These are phyloP conservation scores for Typha latifolia DNA, from an alignment of 176 grass and related monocot genomes.

Conservation along the genomic window DNA sequence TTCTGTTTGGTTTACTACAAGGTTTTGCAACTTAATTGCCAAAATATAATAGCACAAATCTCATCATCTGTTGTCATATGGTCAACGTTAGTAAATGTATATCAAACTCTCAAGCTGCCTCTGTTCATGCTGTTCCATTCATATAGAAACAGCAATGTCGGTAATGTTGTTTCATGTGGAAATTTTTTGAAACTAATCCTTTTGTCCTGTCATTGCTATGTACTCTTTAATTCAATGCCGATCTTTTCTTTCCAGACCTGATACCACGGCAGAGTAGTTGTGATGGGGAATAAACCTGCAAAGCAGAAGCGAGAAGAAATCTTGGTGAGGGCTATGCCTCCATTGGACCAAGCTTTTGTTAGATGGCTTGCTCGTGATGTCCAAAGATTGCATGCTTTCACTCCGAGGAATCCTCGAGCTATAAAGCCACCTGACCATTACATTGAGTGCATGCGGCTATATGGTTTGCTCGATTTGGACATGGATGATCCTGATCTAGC, in stretches of 20 bases:
- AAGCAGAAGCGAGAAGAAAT: constrained; percentile 11
- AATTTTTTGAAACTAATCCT: no score
- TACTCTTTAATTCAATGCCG: background rate
- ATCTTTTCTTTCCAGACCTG: background rate
- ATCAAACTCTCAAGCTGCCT: no score
- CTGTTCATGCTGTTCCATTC: no score
- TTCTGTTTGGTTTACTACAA: no score
- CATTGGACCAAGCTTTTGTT: constrained; percentile 14
- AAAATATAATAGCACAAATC: no score
- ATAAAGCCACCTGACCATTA: constrained; percentile 28
- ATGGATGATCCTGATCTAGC: constrained; percentile 24
- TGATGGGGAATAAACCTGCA: constrained; percentile 18
- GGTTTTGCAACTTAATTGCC: no score
- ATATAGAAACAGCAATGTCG: no score
- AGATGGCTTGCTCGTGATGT: constrained; percentile 20
- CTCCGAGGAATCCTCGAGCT: constrained; percentile 11
- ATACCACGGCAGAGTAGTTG: background rate
- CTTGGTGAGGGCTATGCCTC: constrained; percentile 16
- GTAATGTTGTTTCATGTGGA: no score
- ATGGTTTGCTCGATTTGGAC: constrained; percentile 22
- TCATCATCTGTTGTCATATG: no score
- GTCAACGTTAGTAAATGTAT: no score
- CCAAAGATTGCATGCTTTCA: constrained; percentile 6
- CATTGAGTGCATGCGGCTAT: constrained; percentile 20
- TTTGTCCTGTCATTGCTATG: background rate